Percentiles rank a stretch among this genome's conserved stretches.
Evolutionary conservation across 305 asterid species (phyloP).

Genomic region (Fraxinus sp.): DNA sequence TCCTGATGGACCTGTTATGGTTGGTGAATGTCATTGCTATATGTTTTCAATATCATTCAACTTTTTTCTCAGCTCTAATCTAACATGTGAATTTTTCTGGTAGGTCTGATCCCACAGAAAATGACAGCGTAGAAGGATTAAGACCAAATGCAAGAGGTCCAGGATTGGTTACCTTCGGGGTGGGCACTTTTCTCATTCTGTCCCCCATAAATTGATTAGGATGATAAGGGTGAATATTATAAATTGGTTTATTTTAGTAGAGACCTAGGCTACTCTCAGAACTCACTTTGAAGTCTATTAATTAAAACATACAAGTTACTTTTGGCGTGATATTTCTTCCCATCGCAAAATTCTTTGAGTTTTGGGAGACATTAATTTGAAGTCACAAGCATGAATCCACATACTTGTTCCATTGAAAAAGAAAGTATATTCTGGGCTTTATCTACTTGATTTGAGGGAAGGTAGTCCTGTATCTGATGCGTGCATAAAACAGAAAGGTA

Average conservation of each 20-base stretch:
- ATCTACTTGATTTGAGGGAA: not conserved
- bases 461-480: not conserved
- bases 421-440: not conserved
- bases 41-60: constrained; percentile 16
- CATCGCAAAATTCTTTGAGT: not conserved
- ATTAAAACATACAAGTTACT: not conserved
- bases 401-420: not conserved
- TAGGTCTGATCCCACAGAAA: constrained; percentile 68
- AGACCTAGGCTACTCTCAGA: not conserved
- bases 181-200: constrained; percentile 32
- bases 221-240: not conserved
- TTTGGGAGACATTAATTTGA: not conserved
- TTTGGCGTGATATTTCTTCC: not conserved
- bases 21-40: constrained; percentile 38
- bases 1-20: constrained; percentile 80
- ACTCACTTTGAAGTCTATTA: not conserved
- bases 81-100: constrained; percentile 19
- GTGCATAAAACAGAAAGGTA: not conserved
- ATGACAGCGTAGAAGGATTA: constrained; percentile 62
- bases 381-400: constrained; percentile 2
- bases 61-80: not conserved
- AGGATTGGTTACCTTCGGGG: constrained; percentile 62
- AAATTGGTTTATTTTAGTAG: not conserved
- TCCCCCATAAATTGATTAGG: not conserved
- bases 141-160: constrained; percentile 68